phyloP scores from a whole-genome alignment of 495 filamentous ascomycete genomes.

The Lasiosphaeriaceae sp. region DNA sequence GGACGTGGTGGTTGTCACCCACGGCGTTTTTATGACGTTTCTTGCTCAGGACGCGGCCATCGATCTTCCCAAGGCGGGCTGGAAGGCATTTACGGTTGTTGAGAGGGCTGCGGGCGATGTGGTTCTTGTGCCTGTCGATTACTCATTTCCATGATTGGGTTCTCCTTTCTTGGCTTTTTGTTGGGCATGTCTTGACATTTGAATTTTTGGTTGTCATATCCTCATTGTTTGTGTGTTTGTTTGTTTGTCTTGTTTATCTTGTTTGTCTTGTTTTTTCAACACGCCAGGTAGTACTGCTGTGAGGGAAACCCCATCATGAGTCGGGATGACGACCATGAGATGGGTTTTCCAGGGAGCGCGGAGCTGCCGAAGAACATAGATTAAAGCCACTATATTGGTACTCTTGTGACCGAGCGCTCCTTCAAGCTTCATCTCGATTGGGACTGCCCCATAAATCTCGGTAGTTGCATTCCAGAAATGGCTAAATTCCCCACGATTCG shows the following conservation, averaged over 20 bases:
- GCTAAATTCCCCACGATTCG: constrained; percentile 7
- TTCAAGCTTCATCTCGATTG: background rate
- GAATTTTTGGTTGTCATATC: too few relatives aligned
- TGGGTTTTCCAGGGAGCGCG: background rate
- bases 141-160: too few relatives aligned
- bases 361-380: background rate
- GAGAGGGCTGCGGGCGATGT: background rate
- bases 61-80: constrained; percentile 30
- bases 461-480: constrained; percentile 7
- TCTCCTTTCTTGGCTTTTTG: too few relatives aligned
- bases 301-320: too few relatives aligned
- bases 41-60: constrained; percentile 19
- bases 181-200: too few relatives aligned
- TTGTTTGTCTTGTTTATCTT: too few relatives aligned
- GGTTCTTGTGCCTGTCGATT: constrained; percentile 3
- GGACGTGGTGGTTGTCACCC: constrained; percentile 24
- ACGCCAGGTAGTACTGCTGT: too few relatives aligned
- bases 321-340: background rate
- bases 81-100: constrained; percentile 19
- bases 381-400: background rate
- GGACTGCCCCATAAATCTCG: background rate
- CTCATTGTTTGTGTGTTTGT: too few relatives aligned
- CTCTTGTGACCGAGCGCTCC: background rate
- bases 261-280: too few relatives aligned
- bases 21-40: constrained; percentile 34